Evolutionary conservation across 176 grass and related monocot species (phyloP).

Genomic region (Cymbopogon citratus): DNA sequence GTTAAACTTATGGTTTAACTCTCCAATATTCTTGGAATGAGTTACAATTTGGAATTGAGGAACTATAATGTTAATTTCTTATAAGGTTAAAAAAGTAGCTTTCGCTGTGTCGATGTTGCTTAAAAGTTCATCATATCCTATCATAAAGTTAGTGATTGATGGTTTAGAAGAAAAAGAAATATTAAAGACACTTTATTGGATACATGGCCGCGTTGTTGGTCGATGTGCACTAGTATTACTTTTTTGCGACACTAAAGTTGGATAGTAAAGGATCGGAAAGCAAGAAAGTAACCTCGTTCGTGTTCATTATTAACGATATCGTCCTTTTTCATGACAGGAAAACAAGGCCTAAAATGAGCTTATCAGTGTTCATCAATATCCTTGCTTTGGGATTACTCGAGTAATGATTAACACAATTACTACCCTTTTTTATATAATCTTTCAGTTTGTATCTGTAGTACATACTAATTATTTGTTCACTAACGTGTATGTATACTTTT

Average conservation of each 20-base stretch:
- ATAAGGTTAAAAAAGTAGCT: too few relatives aligned
- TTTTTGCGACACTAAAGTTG: too few relatives aligned
- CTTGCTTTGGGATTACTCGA: slow-evolving; percentile 63
- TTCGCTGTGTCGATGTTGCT: too few relatives aligned
- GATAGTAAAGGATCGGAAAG: not conserved
- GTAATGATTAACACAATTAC: slow-evolving; percentile 30
- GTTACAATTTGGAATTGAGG: too few relatives aligned
- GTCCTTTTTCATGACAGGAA: slow-evolving; percentile 46
- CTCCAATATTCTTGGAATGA: too few relatives aligned
- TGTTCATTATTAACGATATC: not conserved
- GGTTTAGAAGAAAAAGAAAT: not conserved
- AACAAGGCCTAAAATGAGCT: slow-evolving; percentile 66
- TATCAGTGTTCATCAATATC: slow-evolving; percentile 57
- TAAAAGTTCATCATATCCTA: too few relatives aligned
- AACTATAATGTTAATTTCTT: too few relatives aligned
- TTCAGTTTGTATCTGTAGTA: not conserved
- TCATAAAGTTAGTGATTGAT: not conserved
- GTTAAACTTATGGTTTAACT: too few relatives aligned
- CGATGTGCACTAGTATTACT: too few relatives aligned
- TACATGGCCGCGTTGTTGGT: too few relatives aligned
- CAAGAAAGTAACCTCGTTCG: not conserved
- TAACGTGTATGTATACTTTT: not conserved
- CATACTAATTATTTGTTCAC: too few relatives aligned
- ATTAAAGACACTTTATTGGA: too few relatives aligned
- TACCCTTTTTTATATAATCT: not conserved